Base-by-base conservation (phyloP, 2,329 filamentous ascomycete species). In the Fusarium oxysporum region DNA sequence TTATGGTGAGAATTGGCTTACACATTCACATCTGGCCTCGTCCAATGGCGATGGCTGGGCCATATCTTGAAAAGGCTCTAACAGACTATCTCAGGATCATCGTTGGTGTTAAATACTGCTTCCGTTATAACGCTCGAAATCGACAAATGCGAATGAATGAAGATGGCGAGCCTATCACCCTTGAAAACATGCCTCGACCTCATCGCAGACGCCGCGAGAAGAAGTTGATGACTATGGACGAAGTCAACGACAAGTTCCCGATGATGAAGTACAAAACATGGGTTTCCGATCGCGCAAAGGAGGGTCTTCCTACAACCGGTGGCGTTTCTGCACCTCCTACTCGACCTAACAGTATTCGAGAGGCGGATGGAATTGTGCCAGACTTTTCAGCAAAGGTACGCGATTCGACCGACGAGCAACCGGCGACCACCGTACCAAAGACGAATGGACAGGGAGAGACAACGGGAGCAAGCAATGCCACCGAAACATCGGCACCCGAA, bases 101-200 rank as follows among this genome's bases (percentile, higher is more conserved):
- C 77, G 96, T 99, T 69, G 96, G 96, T 76, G 96, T 99, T 70
- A 99, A 99, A 85, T 99, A 99, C 83, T 99, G 96, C 85, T 99
- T 99, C 84, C 90, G 96, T 77, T 98, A 99, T 83, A 98, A 98
- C 83, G 95, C 96, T 76, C 92, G 96, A 66, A 97, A 97, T 80
- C 92, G 96, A 57, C 91, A 92, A 69, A 85, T 94, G 78, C 91
- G 94, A 85, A 89, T 83, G 85, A 93, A 86, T 73, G 93, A 95
- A 77, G 93, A 95, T 75, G 93, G 93, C 80, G 95, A 98, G 71
- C 93, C 93, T 21, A 97, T 99, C 78, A 95, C 95, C 71, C 86
- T 99, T 73, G 90, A 95, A 65, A 89, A 92, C 64, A 95, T 98
- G 89, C 93, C 94, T 65, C 83, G 94, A 68, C 92, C 94, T 56